Conservation (phyloP, 257 asterid species). For the Capsicum rhomboideum region DNA sequence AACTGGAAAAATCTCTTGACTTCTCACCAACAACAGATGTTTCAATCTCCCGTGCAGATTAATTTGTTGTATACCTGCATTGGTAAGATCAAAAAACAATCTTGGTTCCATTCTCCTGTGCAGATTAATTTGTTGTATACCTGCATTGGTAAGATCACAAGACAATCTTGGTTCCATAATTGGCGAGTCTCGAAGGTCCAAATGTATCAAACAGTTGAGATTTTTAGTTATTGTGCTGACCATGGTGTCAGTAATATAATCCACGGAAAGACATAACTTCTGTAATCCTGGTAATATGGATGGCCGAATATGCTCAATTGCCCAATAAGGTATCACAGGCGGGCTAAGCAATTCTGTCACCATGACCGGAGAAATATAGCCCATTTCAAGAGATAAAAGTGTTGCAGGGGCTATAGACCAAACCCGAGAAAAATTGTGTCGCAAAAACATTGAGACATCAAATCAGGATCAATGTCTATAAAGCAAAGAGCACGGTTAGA, state of each 20-base stretch:
- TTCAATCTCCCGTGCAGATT: constrained; percentile 79
- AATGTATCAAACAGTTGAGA: constrained; percentile 55
- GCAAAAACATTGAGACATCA: constrained; percentile 70
- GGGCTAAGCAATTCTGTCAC: constrained; percentile 77
- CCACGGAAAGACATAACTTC: constrained; percentile 74
- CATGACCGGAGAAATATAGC: constrained; percentile 81
- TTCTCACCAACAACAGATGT: constrained; percentile 78
- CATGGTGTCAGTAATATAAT: constrained; percentile 88
- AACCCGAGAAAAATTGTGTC: constrained; percentile 65
- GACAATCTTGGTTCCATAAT: constrained; percentile 78
- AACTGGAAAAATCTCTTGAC: constrained; percentile 73
- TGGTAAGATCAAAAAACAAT: constrained; percentile 95
- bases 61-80: constrained; percentile 80
- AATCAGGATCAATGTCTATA: constrained; percentile 82
- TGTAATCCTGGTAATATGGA: constrained; percentile 58
- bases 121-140: constrained; percentile 77
- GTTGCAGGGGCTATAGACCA: constrained; percentile 68
- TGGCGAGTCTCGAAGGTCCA: constrained; percentile 93
- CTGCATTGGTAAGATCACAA: constrained; percentile 82
- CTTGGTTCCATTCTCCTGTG: constrained; percentile 84
- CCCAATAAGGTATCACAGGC: constrained; percentile 34
- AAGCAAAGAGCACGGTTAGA: constrained; percentile 21
- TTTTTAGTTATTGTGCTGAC: constrained; percentile 51
- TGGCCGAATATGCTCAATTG: constrained; percentile 29
- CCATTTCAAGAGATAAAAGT: constrained; percentile 75